Percentiles rank a stretch among this genome's conserved stretches.
Evolutionary conservation across 306 rosid species (phyloP).

Genomic region (Prunus davidiana): DNA sequence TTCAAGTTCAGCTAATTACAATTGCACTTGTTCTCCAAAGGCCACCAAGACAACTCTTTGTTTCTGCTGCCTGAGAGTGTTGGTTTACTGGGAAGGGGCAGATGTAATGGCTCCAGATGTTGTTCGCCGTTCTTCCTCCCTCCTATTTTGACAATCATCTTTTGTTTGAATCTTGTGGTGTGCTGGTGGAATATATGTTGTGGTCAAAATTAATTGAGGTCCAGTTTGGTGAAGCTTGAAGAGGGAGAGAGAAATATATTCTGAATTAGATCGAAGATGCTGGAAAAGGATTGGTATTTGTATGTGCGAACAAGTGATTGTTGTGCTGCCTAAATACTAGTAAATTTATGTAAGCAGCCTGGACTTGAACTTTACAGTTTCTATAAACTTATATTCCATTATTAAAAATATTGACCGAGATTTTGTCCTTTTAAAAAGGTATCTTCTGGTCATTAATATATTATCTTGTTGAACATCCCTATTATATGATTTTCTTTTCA

Average conservation of each 20-base stretch:
- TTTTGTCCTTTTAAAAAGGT: not conserved
- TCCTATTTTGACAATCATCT: too few species aligned
- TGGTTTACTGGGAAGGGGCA: too few species aligned
- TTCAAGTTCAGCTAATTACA: not conserved
- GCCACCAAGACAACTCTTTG: not conserved
- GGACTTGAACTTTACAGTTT: not conserved
- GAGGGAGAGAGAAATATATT: not conserved
- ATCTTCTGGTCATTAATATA: not conserved
- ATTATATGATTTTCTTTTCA: not conserved
- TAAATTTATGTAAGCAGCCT: not conserved
- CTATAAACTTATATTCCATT: not conserved
- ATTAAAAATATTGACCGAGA: not conserved
- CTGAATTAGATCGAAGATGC: not conserved
- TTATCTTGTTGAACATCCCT: not conserved
- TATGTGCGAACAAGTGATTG: not conserved
- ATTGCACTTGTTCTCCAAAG: not conserved
- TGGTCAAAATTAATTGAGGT: not conserved
- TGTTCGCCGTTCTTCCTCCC: too few species aligned
- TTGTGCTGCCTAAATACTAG: not conserved
- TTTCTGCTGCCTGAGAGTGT: not conserved
- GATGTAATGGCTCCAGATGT: too few species aligned
- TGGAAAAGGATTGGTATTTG: not conserved
- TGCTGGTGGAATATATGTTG: not conserved
- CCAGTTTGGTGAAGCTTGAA: not conserved
- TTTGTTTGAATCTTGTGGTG: not conserved